Base-by-base conservation (phyloP, 441 rosid species). In the Codiaeum variegatum region DNA sequence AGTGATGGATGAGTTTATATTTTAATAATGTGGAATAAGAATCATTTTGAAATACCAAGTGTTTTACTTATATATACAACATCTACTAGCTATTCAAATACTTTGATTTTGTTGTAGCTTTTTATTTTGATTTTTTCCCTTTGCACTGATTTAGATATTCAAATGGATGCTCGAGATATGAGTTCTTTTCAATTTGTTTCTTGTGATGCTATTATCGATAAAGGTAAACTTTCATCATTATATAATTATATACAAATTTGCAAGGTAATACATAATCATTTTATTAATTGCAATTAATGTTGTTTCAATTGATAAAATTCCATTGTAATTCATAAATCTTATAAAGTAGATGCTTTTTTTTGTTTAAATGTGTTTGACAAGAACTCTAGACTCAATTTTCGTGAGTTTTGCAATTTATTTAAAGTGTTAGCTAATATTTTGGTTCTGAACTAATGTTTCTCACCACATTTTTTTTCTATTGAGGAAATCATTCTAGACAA, bases 161-260 rank as follows among this genome's bases (percentile, higher is more conserved):
- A 72, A 76, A 87, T 92, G 93, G 98, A 91, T 83, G 98, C 84
- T 46, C 88, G 88, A 69, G 86, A 88, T 77, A 92, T 92, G 98
- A 84, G 74, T 58, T 79, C 62, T 29, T 88, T 92, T 67, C 84
- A 81, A 73, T 36, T 85, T 9, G 86, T 66, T 85, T 91, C 91
- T 65, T 92, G 88, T 76, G 91, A 86, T 77, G 86, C 90, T 64
- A 88, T 91, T 21, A 79, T 92, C 23, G 98, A 92, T 75, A 90
- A 92, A 84, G 98, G 97, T 90, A 69, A 7, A 6, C 6, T 29
- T n/a, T n/a, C n/a, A n/a, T n/a, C n/a, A n/a, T 2, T 28, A 56
- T 21, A 23, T 19, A 12, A 32, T 16, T n/a, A n/a, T n/a, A n/a
- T n/a, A n/a, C n/a, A n/a, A n/a, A n/a, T n/a, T n/a, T n/a, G n/a